Evolutionary conservation across 441 rosid genomes (phyloP).

Genomic region (Bruguiera hainesii): DNA sequence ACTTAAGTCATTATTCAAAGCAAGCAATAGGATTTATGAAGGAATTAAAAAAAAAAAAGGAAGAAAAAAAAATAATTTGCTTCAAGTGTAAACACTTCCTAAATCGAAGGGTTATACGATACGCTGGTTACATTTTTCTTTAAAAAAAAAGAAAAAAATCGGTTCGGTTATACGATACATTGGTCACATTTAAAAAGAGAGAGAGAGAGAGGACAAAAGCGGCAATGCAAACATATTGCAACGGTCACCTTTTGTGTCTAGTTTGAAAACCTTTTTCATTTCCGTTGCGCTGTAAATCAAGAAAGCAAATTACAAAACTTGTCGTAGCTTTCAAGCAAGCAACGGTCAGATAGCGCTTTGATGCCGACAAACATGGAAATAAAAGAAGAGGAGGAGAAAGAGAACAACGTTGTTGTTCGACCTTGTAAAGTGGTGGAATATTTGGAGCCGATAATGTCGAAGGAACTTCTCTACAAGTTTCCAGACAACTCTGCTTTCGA

Average conservation of each 20-base stretch:
- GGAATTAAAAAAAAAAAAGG: no score
- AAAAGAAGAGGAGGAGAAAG: conserved; percentile 28
- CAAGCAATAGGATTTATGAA: no score
- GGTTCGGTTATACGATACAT: no score
- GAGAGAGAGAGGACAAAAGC: not conserved
- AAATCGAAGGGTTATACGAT: no score
- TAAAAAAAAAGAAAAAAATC: no score
- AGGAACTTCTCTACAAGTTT: conserved; percentile 71
- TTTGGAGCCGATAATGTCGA: conserved; percentile 61
- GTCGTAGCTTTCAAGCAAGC: not conserved
- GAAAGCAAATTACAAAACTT: not conserved
- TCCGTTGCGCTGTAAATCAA: not conserved
- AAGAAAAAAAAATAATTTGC: no score
- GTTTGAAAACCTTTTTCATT: not conserved
- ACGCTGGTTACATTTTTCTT: no score
- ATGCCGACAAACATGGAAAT: conserved; percentile 3
- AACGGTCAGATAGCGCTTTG: conserved; percentile 22
- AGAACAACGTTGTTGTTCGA: conserved; percentile 23
- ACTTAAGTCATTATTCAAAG: no score
- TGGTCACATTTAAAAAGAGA: not conserved
- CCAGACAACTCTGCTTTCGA: conserved; percentile 69
- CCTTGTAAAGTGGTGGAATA: conserved; percentile 64
- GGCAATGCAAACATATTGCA: not conserved
- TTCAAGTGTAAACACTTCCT: no score
- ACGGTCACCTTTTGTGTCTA: conserved; percentile 1